These are phyloP conservation scores for Cylindrotheca closterium DNA, from an alignment of 108 stramenopile genomes.

Conservation along the genomic window DNA sequence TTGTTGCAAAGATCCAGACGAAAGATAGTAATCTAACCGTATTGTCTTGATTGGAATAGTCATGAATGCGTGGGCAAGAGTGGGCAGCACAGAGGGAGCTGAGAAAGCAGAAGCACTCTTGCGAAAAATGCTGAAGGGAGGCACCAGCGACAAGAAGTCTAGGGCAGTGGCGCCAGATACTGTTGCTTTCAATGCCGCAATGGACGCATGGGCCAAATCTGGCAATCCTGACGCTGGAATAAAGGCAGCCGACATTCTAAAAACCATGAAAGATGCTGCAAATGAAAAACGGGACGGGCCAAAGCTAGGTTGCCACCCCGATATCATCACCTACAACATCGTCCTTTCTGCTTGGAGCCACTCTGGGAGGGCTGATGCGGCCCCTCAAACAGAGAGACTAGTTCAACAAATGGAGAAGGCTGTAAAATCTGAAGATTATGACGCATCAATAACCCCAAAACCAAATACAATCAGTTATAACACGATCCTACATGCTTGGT, in stretches of 20 bases:
- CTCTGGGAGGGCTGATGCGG: conserved; percentile 48
- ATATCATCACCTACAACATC: conserved; percentile 68
- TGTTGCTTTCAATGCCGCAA: conserved; percentile 52
- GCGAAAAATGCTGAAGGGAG: conserved; percentile 28
- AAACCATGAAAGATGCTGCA: conserved; percentile 46
- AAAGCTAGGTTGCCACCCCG: too few relatives aligned
- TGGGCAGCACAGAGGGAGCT: conserved; percentile 21
- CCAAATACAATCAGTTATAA: conserved; percentile 65
- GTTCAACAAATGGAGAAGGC: conserved; percentile 46
- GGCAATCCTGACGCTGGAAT: conserved; percentile 41
- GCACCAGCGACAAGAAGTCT: conserved; percentile 16
- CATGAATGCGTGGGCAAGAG: conserved; percentile 44
- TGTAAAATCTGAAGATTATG: conserved; percentile 7
- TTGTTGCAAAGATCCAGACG: too few relatives aligned
- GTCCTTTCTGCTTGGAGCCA: conserved; percentile 63
- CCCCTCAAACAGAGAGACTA: conserved; percentile 52
- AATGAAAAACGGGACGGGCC: conserved; percentile 30
- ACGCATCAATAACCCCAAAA: not conserved
- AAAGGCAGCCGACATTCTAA: conserved; percentile 47
- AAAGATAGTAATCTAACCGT: too few relatives aligned
- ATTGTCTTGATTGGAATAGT: conserved; percentile 11
- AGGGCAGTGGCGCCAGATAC: conserved; percentile 45
- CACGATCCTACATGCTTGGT: conserved; percentile 60
- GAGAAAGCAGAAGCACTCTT: conserved; percentile 49
- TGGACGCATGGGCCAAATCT: conserved; percentile 52